Conservation (phyloP, 1,139 yeast species). For the Taiozyma sp. region DNA sequence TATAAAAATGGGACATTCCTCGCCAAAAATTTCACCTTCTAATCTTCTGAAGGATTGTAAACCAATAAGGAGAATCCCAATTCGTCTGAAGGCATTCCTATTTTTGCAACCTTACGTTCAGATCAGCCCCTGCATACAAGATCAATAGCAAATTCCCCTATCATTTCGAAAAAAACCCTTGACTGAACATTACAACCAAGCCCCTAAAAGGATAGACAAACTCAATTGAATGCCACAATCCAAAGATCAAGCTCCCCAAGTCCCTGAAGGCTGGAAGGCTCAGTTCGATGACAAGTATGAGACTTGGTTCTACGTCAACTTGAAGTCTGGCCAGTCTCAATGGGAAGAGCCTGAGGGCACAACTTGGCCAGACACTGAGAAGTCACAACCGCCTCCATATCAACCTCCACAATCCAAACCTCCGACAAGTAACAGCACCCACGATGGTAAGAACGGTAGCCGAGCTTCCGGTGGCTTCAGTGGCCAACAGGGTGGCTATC, state of each 20-base stretch:
- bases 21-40: neutral
- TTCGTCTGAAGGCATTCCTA: neutral
- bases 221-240: neutral
- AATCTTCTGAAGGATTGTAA: neutral
- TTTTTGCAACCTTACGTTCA: neutral
- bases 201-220: neutral
- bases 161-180: neutral
- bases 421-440: conserved; percentile 2
- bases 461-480: neutral
- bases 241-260: conserved; percentile 37
- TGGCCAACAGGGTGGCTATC: conserved; percentile 8
- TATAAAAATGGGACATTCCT: neutral
- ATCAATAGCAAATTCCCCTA: neutral
- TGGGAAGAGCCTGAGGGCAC: conserved; percentile 86
- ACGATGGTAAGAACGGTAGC: conserved; percentile 9
- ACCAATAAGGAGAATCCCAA: neutral
- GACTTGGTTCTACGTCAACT: conserved; percentile 74
- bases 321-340: conserved; percentile 71
- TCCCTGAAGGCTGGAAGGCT: conserved; percentile 84
- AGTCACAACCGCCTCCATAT: conserved; percentile 22
- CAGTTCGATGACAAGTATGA: conserved; percentile 78
- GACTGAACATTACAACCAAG: neutral
- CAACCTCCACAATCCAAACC: conserved; percentile 5
- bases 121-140: neutral
- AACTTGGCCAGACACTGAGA: conserved; percentile 28